Conservation (phyloP, 2,329 filamentous ascomycete genomes). For the Colletotrichum eleusines region DNA sequence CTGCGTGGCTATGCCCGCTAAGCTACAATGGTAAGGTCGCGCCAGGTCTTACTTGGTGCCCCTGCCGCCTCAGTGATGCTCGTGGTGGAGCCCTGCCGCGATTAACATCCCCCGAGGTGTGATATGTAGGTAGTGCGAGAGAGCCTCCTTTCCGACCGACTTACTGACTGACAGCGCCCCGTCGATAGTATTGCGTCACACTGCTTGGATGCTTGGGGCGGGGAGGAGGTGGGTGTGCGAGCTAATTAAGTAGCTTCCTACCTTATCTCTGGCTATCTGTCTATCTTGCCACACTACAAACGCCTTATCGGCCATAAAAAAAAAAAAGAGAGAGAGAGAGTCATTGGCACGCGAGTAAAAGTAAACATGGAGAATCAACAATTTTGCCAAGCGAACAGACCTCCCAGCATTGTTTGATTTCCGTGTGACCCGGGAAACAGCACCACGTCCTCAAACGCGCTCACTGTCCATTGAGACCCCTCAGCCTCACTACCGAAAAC, state of each 20-base stretch:
- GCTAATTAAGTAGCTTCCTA: not conserved
- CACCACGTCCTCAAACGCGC: conserved; percentile 26
- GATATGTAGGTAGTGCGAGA: conserved; percentile 4
- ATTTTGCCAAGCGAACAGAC: conserved; percentile 31
- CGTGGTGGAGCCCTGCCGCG: conserved; percentile 18
- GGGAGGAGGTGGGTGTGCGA: conserved; percentile 5
- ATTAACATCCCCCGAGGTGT: conserved; percentile 28
- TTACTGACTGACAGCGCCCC: conserved; percentile 32
- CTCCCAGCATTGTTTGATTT: conserved; percentile 22
- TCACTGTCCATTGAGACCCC: conserved; percentile 34
- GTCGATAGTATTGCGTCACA: conserved; percentile 36
- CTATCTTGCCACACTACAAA: not conserved
- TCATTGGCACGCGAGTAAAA: not conserved
- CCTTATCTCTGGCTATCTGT: not conserved
- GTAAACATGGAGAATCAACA: conserved; percentile 16
- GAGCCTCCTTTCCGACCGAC: too few species aligned
- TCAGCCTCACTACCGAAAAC: conserved; percentile 32
- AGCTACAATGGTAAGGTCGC: conserved; percentile 13
- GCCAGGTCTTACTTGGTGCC: conserved; percentile 6
- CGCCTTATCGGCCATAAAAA: not conserved
- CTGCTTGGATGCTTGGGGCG: conserved; percentile 29
- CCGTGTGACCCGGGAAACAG: not conserved
- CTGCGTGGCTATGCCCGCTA: conserved; percentile 41
- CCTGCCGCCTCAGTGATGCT: conserved; percentile 26
- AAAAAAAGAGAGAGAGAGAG: conserved; percentile 14